phyloP scores from a whole-genome alignment of 805 yeast genomes.

The Teunomyces pallodes region DNA sequence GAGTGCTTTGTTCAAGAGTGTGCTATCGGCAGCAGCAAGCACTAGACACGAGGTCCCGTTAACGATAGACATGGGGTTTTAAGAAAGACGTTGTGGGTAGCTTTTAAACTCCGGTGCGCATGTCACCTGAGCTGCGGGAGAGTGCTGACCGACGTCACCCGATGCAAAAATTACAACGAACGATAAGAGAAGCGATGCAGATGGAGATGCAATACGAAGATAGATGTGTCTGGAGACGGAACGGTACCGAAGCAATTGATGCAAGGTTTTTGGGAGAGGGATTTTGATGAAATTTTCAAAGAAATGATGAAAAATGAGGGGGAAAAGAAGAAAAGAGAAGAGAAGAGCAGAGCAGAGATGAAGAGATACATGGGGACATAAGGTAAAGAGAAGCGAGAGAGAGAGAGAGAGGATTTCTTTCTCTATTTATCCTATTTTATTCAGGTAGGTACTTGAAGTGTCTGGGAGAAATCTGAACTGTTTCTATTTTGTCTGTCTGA shows the following conservation, averaged over 20 bases:
- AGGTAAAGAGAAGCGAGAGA: too few relatives aligned
- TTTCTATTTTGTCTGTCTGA: too few relatives aligned
- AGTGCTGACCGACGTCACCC: constrained; percentile 1
- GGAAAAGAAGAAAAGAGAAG: neutral
- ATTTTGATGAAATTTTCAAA: too few relatives aligned
- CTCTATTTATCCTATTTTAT: too few relatives aligned
- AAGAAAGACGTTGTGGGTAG: neutral
- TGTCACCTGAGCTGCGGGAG: constrained; percentile 1
- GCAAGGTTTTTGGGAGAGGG: too few relatives aligned
- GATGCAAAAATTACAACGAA: neutral
- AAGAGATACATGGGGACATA: neutral
- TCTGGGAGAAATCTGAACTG: too few relatives aligned
- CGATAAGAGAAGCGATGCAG: neutral
- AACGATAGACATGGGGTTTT: constrained; percentile 37
- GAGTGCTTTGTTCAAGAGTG: constrained; percentile 44
- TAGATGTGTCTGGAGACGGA: neutral
- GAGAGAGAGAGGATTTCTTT: too few relatives aligned
- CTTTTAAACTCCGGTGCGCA: neutral
- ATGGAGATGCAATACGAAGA: neutral
- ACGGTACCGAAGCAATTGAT: too few relatives aligned
- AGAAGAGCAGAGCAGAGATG: neutral
- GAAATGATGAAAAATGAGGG: neutral
- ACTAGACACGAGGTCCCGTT: constrained; percentile 56
- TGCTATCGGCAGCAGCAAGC: constrained; percentile 50
- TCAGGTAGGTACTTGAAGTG: too few relatives aligned